Evolutionary conservation across 1,284 basidiomycete genomes (phyloP), one percentile per base, ranked within the genome.

Genomic region (Irpex rosettiformis): DNA sequence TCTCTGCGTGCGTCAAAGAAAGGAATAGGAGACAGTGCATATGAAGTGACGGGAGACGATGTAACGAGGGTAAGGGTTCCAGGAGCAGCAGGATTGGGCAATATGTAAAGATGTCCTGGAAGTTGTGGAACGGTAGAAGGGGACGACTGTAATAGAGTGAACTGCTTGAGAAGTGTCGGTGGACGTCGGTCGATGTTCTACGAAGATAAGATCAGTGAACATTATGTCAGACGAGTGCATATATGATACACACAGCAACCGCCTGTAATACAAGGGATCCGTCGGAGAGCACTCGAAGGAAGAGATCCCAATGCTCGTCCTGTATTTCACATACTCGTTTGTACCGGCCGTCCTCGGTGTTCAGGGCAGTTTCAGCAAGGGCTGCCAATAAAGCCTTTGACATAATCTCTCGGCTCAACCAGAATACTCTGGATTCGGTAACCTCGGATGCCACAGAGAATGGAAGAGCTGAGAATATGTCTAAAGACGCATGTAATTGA

Each of bases 141-240:
- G 8, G 77, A 77, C 3, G 84, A 81, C 60, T 86, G 82, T 25
- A 90, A 83, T 13, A 94, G 73, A 2, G 83, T 85, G 66, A 92
- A 88, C 55, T 91, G 86, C 66, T 83, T 85, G 33, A 96, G 78
- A 6, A 96, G 77, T 1, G 93, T 94, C 1, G 94, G 94, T 4
- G 94, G 94, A 63, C 89, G 83, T n/a, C 89, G 81, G 67, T 96
- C 93, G 62, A 96, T 85, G 71, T 96, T 94, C 93, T 84, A 13
- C 27, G 25, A 18, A 33, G 30, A 42, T 16, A 55, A 18, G 42
- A 29, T 43, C 13, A 11, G 30, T 24, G 40, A 43, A 43, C 13
- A 22, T 13, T 1, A 51, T 51, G 48, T 13, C 8, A 51, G 2
- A 25, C 11, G 11, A 8, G 25, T 13, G 13, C 2, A 45, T 24